Conservation (phyloP, 768 basidiomycete species). For the Psilocybe tampanensis region DNA sequence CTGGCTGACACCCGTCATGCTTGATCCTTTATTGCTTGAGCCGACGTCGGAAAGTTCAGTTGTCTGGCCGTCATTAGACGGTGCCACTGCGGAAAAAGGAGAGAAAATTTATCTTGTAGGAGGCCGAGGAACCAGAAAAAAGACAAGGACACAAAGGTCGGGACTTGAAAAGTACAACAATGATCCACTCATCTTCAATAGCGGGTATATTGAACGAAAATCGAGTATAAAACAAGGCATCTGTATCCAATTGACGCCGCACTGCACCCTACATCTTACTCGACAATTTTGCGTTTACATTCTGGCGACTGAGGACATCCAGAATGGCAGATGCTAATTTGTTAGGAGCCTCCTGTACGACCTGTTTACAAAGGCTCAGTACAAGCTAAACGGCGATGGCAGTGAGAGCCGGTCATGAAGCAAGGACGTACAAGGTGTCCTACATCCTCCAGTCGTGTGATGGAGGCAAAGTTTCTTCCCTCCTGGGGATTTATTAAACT, state of each 20-base stretch:
- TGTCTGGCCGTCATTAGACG: too few relatives aligned
- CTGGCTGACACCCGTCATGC: neutral
- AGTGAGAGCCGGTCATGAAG: neutral
- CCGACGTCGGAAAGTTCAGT: neutral
- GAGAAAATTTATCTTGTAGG: too few relatives aligned
- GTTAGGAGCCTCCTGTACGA: slow-evolving; percentile 29
- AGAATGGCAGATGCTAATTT: slow-evolving; percentile 27
- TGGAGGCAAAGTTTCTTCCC: slow-evolving; percentile 27
- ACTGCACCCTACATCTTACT: slow-evolving; percentile 13
- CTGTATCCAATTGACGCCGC: too few relatives aligned
- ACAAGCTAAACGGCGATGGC: neutral
- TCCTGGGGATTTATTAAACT: slow-evolving; percentile 27
- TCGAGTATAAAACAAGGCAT: too few relatives aligned
- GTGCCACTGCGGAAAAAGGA: neutral
- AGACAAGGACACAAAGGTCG: too few relatives aligned
- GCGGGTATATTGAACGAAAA: too few relatives aligned
- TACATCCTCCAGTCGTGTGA: slow-evolving; percentile 26
- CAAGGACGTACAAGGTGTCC: slow-evolving; percentile 32
- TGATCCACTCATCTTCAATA: too few relatives aligned
- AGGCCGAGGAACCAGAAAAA: too few relatives aligned
- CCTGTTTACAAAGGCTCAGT: slow-evolving; percentile 5
- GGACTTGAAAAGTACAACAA: too few relatives aligned
- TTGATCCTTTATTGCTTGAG: neutral
- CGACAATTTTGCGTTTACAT: neutral
- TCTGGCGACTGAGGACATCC: slow-evolving; percentile 3